Evolutionary conservation across 2,329 filamentous ascomycete species (phyloP).

Genomic region (Cladosporium sp.): DNA sequence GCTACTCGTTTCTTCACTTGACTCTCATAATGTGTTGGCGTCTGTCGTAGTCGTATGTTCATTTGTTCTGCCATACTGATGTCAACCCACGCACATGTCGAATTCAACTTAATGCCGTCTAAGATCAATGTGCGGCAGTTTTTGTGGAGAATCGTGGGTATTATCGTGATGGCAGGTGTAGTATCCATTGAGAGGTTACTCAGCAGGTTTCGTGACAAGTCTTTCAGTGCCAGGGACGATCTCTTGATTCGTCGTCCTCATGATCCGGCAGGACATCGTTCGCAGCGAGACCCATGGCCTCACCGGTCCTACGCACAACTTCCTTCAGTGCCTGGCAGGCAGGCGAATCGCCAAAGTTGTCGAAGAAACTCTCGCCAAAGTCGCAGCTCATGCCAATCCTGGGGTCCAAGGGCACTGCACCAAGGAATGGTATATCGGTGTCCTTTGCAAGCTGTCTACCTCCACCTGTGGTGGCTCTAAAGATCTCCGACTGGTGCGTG

Average conservation of each 20-base stretch:
- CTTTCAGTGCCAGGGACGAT: slow-evolving; percentile 9
- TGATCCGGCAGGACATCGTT: slow-evolving; percentile 24
- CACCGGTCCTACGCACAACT: slow-evolving; percentile 66
- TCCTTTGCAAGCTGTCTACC: slow-evolving; percentile 75
- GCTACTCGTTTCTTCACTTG: too few species aligned
- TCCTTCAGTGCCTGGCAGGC: slow-evolving; percentile 75
- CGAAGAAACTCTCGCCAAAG: slow-evolving; percentile 95
- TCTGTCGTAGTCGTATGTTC: too few species aligned
- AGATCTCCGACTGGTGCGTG: slow-evolving; percentile 74
- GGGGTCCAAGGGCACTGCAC: slow-evolving; percentile 85
- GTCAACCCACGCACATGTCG: too few species aligned
- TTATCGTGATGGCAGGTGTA: too few species aligned
- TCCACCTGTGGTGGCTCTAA: slow-evolving; percentile 85
- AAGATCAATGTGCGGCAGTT: too few species aligned
- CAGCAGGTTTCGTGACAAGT: too few species aligned
- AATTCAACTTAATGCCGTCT: too few species aligned
- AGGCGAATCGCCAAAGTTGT: slow-evolving; percentile 87
- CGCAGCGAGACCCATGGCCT: slow-evolving; percentile 29
- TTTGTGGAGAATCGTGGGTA: too few species aligned
- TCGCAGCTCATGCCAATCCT: slow-evolving; percentile 95
- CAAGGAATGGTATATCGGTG: slow-evolving; percentile 82
- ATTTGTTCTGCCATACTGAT: too few species aligned
- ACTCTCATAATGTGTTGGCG: too few species aligned
- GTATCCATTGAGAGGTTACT: too few species aligned
- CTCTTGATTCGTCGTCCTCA: slow-evolving; percentile 8